Base-by-base conservation (phyloP, 2,329 filamentous ascomycete genomes). In the Aspergillus hortae region DNA sequence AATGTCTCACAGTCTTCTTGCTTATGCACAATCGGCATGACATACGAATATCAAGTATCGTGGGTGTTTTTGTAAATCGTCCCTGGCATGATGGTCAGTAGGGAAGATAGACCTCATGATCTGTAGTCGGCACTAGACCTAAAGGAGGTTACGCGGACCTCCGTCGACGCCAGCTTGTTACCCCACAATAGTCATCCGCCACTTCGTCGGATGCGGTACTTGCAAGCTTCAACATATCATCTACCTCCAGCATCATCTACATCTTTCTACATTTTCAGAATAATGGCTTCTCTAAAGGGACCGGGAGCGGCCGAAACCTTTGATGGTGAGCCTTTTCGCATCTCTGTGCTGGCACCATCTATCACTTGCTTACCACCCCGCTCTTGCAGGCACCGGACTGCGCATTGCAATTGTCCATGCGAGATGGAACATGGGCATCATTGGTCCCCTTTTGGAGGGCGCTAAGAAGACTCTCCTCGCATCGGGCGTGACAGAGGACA, bases 381-480 rank as follows among this genome's bases (percentile, higher is more conserved):
- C 9, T 41, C n/a, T 15, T 46, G 10, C 47, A 73, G 88, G 89
- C 71, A 84, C 84, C 64, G 79, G 78, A 66, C 83, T 99, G 58
- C 90, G 94, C 68, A 87, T 99, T 69, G 92, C 89, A 68, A 97
- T 99, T 68, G 83, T 99, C 53, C 94, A 97, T 76, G 92, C 92
- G 53, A 86, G 94, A 65, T 99, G 94, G 94, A 99, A 99, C 77
- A 81, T 80, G 59, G 82, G 81, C 60, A 90, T 99, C 69, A 96
- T 97, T 73, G 85, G 89, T 53, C 85, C 90, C 48, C 85, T 99
- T 52, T 81, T 99, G 55, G 78, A 82, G 48, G 94, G 94, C 59
- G 84, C 89, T 43, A 89, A 87, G 74, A 86, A 87, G 63, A 87
- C 87, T 67, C 85, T 99, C 51, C 76, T 87, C 32, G 82, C 82